Evolutionary conservation across 2,329 filamentous ascomycete genomes (phyloP).

Genomic region (Pseudopyricularia javanii): DNA sequence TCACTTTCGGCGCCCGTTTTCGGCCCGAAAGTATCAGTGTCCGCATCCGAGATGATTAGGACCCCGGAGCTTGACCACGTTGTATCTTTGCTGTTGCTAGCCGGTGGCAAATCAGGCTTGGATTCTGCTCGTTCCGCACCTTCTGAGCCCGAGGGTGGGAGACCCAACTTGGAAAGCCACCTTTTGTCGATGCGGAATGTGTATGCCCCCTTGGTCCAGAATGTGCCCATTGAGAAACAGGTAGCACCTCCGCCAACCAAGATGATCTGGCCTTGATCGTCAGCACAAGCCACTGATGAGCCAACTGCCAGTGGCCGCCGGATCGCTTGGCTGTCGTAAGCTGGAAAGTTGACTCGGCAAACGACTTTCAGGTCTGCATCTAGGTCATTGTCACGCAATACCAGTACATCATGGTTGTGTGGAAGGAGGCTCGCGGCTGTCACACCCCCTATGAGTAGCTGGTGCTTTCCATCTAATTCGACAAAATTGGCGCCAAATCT

Average conservation of each 20-base stretch:
- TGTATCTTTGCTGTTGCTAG: neutral
- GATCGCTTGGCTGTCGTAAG: neutral
- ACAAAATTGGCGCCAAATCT: constrained; percentile 31
- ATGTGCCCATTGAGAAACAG: constrained; percentile 84
- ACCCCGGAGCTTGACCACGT: neutral
- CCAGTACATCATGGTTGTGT: constrained; percentile 37
- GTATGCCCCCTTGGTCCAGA: constrained; percentile 58
- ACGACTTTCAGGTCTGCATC: neutral
- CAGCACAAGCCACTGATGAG: constrained; percentile 38
- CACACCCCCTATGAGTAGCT: constrained; percentile 31
- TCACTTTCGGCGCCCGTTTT: neutral
- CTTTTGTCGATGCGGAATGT: constrained; percentile 15
- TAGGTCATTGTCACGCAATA: neutral
- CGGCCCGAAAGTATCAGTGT: neutral
- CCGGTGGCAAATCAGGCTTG: neutral
- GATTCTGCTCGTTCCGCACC: neutral
- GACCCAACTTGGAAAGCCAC: neutral
- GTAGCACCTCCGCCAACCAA: constrained; percentile 72
- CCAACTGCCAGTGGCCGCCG: constrained; percentile 60
- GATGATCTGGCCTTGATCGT: constrained; percentile 37
- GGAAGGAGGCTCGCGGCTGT: constrained; percentile 25
- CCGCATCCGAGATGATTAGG: neutral
- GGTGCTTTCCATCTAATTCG: constrained; percentile 11
- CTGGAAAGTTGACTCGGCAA: neutral
- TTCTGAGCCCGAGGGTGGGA: neutral